phyloP scores from a whole-genome alignment of 2,329 filamentous ascomycete species.

The Coniochaeta prunicola region DNA sequence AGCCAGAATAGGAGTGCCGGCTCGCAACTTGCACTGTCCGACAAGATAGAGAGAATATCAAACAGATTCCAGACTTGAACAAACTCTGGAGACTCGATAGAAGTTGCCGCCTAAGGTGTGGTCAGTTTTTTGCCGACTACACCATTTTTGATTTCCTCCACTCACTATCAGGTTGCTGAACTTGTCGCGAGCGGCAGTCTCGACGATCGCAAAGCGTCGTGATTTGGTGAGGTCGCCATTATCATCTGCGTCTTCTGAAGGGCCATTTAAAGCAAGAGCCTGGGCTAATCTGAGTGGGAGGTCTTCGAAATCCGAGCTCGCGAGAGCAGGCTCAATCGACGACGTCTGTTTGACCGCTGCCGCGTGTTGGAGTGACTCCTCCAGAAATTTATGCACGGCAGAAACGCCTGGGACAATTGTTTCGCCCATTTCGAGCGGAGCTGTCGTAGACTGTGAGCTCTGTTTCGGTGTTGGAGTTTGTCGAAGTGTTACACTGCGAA shows the following conservation, averaged over 20 bases:
- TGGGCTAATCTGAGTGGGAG: conserved; percentile 36
- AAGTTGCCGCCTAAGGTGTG: conserved; percentile 54
- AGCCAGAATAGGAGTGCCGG: conserved; percentile 81
- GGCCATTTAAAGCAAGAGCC: conserved; percentile 25
- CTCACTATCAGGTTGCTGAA: conserved; percentile 76
- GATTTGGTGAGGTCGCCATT: conserved; percentile 30
- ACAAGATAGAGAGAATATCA: conserved; percentile 82
- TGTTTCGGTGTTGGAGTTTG: too few relatives aligned
- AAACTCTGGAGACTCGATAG: conserved; percentile 72
- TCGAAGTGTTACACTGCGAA: not conserved
- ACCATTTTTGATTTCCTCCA: conserved; percentile 4
- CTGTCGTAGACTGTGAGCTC: too few relatives aligned
- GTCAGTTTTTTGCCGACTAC: conserved; percentile 3
- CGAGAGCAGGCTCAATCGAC: conserved; percentile 67
- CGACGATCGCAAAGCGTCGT: conserved; percentile 64
- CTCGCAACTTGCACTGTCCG: conserved; percentile 72
- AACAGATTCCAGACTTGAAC: conserved; percentile 87
- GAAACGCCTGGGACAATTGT: conserved; percentile 46
- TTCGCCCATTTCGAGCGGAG: conserved; percentile 35
- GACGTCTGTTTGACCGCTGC: conserved; percentile 49
- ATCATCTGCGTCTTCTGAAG: conserved; percentile 15
- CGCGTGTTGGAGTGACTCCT: conserved; percentile 51
- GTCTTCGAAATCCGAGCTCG: conserved; percentile 56
- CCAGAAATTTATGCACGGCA: conserved; percentile 45
- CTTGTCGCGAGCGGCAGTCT: conserved; percentile 73